Evolutionary conservation across 495 filamentous ascomycete species (phyloP).

Genomic region (Thozetella sp.): DNA sequence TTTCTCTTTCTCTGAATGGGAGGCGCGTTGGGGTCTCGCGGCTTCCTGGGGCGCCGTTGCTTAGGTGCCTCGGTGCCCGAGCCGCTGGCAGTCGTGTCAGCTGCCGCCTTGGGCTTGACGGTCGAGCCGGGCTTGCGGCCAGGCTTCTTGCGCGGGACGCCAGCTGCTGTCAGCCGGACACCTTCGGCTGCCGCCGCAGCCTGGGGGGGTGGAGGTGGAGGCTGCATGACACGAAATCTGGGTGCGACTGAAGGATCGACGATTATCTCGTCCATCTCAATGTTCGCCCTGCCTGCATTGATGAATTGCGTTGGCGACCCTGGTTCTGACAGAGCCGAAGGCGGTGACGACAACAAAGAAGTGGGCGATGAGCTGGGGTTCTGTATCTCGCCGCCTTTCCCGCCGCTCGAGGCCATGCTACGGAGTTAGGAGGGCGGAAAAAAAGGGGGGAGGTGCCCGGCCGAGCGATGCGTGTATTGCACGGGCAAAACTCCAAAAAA

Average conservation of each 20-base stretch:
- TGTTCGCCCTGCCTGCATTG: constrained; percentile 31
- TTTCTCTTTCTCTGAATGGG: constrained; percentile 55
- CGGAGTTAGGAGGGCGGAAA: background rate
- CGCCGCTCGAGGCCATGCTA: constrained; percentile 15
- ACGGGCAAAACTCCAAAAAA: constrained; percentile 1
- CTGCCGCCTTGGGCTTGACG: constrained; percentile 41
- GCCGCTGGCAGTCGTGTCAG: constrained; percentile 39
- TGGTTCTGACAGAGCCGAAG: constrained; percentile 34
- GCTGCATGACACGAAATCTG: constrained; percentile 29
- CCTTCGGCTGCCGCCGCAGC: constrained; percentile 13
- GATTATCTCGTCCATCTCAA: constrained; percentile 38
- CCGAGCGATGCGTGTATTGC: background rate
- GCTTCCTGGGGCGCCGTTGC: constrained; percentile 53
- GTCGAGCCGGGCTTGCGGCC: constrained; percentile 53
- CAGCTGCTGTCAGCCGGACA: constrained; percentile 42
- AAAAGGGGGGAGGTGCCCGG: background rate
- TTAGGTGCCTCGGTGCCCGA: constrained; percentile 45
- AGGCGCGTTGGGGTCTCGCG: constrained; percentile 57
- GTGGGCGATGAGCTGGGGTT: constrained; percentile 32
- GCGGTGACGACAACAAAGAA: constrained; percentile 31
- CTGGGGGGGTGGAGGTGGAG: constrained; percentile 19
- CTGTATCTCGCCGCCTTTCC: constrained; percentile 17
- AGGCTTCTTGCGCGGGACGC: constrained; percentile 48
- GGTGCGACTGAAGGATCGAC: constrained; percentile 31
- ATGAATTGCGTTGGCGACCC: constrained; percentile 29